Evolutionary conservation across 169 alveolate species (phyloP).

Genomic region (Plasmodium berghei): DNA sequence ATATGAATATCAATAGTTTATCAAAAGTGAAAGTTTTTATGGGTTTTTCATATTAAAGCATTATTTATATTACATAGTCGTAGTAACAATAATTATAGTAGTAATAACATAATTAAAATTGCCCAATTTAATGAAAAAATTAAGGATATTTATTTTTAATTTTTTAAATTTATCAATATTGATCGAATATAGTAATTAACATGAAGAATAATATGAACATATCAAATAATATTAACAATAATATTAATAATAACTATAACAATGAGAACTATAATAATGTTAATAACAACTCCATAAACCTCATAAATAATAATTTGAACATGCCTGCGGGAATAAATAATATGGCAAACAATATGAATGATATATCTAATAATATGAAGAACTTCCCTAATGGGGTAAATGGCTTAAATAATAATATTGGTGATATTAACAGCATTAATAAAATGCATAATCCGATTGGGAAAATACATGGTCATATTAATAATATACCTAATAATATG

Average conservation of each 20-base stretch:
- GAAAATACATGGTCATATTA: slow-evolving; percentile 29
- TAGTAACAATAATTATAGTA: not conserved
- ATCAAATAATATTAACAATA: slow-evolving; percentile 9
- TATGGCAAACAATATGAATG: slow-evolving; percentile 7
- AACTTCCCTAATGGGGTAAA: not conserved
- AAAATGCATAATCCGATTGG: slow-evolving; percentile 16
- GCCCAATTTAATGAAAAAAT: not conserved
- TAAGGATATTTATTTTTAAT: not conserved
- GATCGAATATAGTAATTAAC: not conserved
- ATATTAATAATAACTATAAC: slow-evolving; percentile 1
- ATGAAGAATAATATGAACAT: slow-evolving; percentile 8
- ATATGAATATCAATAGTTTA: not conserved
- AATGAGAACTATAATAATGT: slow-evolving; percentile 33
- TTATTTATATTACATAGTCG: not conserved
- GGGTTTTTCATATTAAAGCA: not conserved
- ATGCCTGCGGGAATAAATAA: slow-evolving; percentile 1
- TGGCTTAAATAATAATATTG: not conserved
- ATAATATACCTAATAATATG: slow-evolving; percentile 16
- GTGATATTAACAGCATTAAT: slow-evolving; percentile 6
- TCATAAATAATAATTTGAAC: slow-evolving; percentile 31
- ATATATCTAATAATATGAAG: slow-evolving; percentile 2
- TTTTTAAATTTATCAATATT: not conserved
- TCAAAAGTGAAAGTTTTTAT: not conserved
- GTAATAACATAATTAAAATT: not conserved
- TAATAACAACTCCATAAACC: slow-evolving; percentile 22